These are phyloP conservation scores for Pseudohalonectria lignicola DNA, from an alignment of 2,329 filamentous ascomycete species.

Conservation along the genomic window DNA sequence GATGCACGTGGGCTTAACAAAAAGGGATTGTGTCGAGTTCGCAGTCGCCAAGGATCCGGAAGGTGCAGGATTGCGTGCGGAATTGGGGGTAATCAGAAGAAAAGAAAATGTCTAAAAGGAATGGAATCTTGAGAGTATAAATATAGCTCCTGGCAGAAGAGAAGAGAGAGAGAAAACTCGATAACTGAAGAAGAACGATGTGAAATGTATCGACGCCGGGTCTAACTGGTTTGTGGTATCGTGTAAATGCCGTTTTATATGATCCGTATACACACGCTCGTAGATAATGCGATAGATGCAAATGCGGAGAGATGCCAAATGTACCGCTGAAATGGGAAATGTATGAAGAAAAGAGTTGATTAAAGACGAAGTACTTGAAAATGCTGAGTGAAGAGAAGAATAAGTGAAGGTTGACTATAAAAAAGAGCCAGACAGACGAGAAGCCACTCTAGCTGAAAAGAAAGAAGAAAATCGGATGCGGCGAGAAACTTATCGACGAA, in stretches of 20 bases:
- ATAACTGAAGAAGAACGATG: neutral
- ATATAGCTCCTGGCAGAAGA: neutral
- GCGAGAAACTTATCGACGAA: neutral
- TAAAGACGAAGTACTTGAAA: too few relatives aligned
- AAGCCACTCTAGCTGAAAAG: too few relatives aligned
- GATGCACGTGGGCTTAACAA: slow-evolving; percentile 10
- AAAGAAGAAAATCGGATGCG: neutral
- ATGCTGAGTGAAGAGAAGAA: neutral
- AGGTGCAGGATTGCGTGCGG: neutral
- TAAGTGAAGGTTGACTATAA: slow-evolving; percentile 6
- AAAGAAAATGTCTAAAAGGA: neutral
- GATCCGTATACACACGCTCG: too few relatives aligned
- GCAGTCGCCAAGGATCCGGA: neutral
- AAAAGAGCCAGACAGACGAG: slow-evolving; percentile 10
- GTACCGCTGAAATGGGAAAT: too few relatives aligned
- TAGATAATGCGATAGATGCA: too few relatives aligned
- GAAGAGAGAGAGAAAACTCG: neutral
- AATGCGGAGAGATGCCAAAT: too few relatives aligned
- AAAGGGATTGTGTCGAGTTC: too few relatives aligned
- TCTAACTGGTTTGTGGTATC: neutral
- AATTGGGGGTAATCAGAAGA: neutral
- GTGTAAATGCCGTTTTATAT: too few relatives aligned
- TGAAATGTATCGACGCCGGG: neutral
- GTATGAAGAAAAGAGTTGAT: too few relatives aligned
- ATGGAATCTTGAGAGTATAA: neutral